Evolutionary conservation across 1,139 yeast species (phyloP).

Genomic region (Scheffersomyces lignicola): DNA sequence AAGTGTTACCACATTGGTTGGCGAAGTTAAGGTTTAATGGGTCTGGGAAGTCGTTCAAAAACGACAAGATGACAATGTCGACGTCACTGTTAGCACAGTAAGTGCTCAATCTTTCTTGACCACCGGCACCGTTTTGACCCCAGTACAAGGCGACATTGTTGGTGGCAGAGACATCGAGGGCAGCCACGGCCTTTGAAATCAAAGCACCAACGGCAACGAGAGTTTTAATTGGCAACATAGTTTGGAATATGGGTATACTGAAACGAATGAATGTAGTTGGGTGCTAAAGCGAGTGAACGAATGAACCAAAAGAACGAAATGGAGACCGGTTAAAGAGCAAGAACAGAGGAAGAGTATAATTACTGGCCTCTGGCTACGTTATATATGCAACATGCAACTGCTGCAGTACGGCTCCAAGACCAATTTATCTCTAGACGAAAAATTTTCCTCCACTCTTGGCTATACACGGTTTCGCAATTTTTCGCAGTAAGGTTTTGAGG

Average conservation of each 20-base stretch:
- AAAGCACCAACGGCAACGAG: constrained; percentile 11
- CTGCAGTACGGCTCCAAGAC: no score
- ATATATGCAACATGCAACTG: no score
- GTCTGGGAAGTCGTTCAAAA: constrained; percentile 61
- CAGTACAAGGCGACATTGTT: constrained; percentile 75
- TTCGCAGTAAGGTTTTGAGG: no score
- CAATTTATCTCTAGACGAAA: no score
- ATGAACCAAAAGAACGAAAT: constrained; percentile 1
- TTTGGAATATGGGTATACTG: background rate
- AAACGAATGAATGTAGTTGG: constrained; percentile 9
- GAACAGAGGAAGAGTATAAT: no score
- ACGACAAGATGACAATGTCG: constrained; percentile 73
- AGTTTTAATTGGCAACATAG: constrained; percentile 12
- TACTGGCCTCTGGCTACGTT: no score
- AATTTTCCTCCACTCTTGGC: no score
- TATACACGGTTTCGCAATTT: no score
- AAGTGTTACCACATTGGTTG: constrained; percentile 57
- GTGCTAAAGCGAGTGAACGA: constrained; percentile 4
- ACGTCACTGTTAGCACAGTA: constrained; percentile 71
- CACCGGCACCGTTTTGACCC: constrained; percentile 79
- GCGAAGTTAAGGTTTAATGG: constrained; percentile 62
- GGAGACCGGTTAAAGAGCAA: background rate
- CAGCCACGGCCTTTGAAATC: constrained; percentile 32
- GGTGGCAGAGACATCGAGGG: constrained; percentile 22
- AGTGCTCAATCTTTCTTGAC: constrained; percentile 60